Evolutionary conservation across 148 eudicot species (phyloP).

Genomic region (Rhododendron henanense): DNA sequence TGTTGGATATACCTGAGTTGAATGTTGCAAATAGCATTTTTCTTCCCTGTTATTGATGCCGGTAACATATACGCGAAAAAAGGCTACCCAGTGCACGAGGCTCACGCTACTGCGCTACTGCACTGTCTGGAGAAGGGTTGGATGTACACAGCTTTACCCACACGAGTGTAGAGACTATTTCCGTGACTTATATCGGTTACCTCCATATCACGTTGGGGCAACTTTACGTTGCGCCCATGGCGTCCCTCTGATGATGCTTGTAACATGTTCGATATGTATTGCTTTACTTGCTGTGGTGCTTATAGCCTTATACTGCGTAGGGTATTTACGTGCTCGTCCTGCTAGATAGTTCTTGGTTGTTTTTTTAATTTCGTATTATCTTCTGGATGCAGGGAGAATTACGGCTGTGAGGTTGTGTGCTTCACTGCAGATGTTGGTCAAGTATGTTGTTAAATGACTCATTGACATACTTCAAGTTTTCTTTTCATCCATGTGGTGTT

Average conservation of each 20-base stretch:
- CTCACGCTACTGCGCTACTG: neutral
- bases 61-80: neutral
- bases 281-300: neutral
- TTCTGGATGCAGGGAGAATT: constrained; percentile 74
- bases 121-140: neutral
- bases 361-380: neutral
- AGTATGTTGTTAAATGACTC: constrained; percentile 36
- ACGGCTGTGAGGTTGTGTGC: constrained; percentile 99
- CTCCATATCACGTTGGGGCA: neutral
- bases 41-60: neutral
- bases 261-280: neutral
- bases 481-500: neutral
- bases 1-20: neutral
- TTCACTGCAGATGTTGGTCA: constrained; percentile 99
- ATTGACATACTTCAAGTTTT: neutral
- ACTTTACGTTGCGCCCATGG: neutral
- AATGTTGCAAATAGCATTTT: neutral
- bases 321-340: neutral
- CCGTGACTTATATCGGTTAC: neutral
- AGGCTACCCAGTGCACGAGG: neutral
- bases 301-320: neutral
- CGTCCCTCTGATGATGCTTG: neutral
- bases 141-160: neutral
- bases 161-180: neutral
- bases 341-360: neutral